Conservation (phyloP, 2,329 filamentous ascomycete species). For the Fusarium dimerum region DNA sequence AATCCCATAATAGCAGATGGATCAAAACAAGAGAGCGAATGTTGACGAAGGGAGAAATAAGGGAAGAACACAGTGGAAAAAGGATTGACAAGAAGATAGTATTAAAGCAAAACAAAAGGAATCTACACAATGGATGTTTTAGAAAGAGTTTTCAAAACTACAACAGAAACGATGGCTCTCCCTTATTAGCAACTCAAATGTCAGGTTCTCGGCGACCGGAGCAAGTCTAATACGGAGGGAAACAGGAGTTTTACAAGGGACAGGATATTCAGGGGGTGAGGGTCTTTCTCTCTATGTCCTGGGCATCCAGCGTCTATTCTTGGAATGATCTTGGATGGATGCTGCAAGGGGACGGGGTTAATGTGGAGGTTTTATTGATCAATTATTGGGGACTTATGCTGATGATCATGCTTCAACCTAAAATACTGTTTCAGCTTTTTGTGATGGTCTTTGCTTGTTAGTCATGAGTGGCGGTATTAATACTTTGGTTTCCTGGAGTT, state of each 20-base stretch:
- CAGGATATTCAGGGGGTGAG: neutral
- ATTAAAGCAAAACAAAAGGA: neutral
- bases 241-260: neutral
- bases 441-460: too few species aligned
- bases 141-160: neutral
- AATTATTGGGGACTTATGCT: too few species aligned
- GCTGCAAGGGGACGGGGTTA: too few species aligned
- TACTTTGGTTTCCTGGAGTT: too few species aligned
- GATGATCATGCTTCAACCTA: too few species aligned
- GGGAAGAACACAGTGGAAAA: neutral
- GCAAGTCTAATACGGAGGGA: neutral
- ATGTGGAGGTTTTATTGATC: too few species aligned
- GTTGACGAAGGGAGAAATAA: constrained; percentile 14
- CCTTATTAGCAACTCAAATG: neutral
- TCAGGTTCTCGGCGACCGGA: neutral
- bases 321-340: too few species aligned
- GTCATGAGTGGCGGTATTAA: too few species aligned
- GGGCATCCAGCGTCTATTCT: too few species aligned
- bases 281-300: too few species aligned
- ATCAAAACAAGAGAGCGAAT: neutral
- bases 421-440: too few species aligned
- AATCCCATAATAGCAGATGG: constrained; percentile 18
- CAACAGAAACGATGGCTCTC: neutral
- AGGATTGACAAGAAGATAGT: constrained; percentile 2
- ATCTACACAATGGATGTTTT: neutral